Base-by-base conservation (phyloP, 495 filamentous ascomycete genomes). In the Aspergillus ellipticus region DNA sequence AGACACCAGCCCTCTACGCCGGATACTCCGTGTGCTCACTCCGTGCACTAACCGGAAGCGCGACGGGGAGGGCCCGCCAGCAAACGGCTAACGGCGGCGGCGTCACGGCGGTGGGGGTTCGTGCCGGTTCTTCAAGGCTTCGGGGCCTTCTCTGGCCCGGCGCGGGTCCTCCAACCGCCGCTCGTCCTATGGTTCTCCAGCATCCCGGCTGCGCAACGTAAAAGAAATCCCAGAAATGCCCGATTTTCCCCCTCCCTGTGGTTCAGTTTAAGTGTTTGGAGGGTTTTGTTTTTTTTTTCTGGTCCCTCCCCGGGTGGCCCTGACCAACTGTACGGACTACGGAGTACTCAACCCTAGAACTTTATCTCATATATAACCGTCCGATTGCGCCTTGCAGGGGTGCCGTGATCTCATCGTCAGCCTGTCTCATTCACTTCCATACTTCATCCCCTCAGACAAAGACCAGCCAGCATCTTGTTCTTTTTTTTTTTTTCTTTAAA, bases 181-280 rank as follows among this genome's bases (percentile, higher is more conserved):
- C 42, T 54, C 24, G 52, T 29, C 50, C 53, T 17, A 49, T 39
- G 47, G 43, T 54, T 52, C 42, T 49, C 45, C 33, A 35, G 37
- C 21, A 47, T 57, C 51, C 21, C 16, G 51, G n/a, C 19, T 10
- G 53, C 51, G 54, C 54, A 51, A 57, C 46, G 54, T 57, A 61
- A 61, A 48, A 42, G 42, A 57, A 61, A 50, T 35, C 22, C 16
- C 41, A 42, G 31, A 33, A 22, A 42, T 10, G 19, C 17, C 16
- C 21, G 53, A 51, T 35, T 45, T 51, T 26, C 51, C 46, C 20
- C 16, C 46, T 21, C 21, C 26, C 21, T 31, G 21, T 49, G 24
- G 29, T n/a, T n/a, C n/a, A n/a, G n/a, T n/a, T n/a, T n/a, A n/a
- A n/a, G n/a, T n/a, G n/a, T n/a, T n/a, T n/a, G n/a, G n/a, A n/a